Percentiles rank a stretch among this genome's conserved stretches.
Conservation (phyloP, 78 protist genomes). For the Chrysochromulina tobinii region DNA sequence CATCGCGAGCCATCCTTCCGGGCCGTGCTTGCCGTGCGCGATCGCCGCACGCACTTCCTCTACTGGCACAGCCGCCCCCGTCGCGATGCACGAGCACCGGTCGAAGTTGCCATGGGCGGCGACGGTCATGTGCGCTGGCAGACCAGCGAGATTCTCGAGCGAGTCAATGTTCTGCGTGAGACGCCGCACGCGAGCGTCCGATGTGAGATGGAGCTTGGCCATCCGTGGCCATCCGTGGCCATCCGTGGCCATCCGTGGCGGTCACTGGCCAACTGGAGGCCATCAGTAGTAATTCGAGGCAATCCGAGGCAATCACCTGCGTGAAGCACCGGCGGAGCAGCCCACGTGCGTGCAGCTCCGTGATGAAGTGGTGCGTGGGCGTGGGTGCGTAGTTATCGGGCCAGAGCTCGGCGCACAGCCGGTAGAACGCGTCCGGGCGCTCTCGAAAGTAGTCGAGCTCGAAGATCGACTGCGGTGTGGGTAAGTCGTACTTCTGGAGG, state of each 20-base stretch:
- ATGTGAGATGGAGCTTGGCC: too few relatives aligned
- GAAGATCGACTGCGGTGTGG: conserved; percentile 41
- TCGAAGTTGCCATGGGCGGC: conserved; percentile 51
- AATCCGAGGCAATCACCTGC: too few relatives aligned
- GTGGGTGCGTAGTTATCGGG: conserved; percentile 37
- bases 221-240: too few relatives aligned
- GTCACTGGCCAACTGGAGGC: too few relatives aligned
- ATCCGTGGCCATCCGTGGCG: too few relatives aligned
- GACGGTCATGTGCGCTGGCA: background rate
- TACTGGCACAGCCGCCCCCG: background rate
- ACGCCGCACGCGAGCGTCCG: too few relatives aligned
- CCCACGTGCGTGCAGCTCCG: conserved; percentile 19
- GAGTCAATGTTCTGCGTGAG: conserved; percentile 55
- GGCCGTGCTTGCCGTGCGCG: background rate
- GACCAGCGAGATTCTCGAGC: conserved; percentile 50
- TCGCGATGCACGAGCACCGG: conserved; percentile 28
- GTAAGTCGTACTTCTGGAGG: conserved; percentile 33
- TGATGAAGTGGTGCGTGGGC: conserved; percentile 46
- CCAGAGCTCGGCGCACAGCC: background rate
- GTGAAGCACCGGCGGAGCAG: conserved; percentile 48
- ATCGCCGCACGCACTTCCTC: background rate
- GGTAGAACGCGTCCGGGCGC: conserved; percentile 36
- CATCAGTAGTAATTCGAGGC: too few relatives aligned
- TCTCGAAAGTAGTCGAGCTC: conserved; percentile 37
- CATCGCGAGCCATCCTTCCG: background rate